phyloP scores from a whole-genome alignment of 1,284 basidiomycete genomes.

The Amylostereum areolatum region DNA sequence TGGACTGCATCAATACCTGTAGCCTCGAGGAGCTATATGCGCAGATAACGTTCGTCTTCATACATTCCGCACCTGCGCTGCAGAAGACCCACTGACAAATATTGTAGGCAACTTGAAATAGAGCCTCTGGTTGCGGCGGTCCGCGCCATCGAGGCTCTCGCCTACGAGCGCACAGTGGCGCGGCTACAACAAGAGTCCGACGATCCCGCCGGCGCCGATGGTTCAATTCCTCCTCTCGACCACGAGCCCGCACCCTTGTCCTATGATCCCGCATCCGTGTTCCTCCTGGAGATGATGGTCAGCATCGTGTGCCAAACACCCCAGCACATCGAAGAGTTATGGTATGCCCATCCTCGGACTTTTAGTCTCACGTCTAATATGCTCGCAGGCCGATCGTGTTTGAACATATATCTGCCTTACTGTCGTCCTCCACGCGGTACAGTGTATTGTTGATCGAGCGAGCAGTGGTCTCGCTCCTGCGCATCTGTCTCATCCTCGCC shows the following conservation, averaged over 20 bases:
- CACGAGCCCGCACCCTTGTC: constrained; percentile 44
- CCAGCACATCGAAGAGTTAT: constrained; percentile 79
- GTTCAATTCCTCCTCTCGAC: constrained; percentile 28
- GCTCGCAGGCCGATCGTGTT: constrained; percentile 79
- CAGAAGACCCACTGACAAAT: constrained; percentile 11
- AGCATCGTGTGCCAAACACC: constrained; percentile 77
- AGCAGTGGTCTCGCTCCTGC: constrained; percentile 87
- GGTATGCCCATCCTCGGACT: constrained; percentile 41
- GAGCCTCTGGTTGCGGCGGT: constrained; percentile 81
- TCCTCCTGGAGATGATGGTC: constrained; percentile 91
- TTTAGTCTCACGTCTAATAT: constrained; percentile 1
- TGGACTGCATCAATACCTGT: constrained; percentile 94
- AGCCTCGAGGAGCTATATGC: constrained; percentile 91
- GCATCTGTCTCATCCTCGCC: constrained; percentile 75
- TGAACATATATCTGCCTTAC: constrained; percentile 81
- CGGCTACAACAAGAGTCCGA: constrained; percentile 64
- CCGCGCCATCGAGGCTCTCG: constrained; percentile 83
- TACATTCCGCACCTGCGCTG: not conserved
- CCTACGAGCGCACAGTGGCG: constrained; percentile 80
- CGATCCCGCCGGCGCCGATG: constrained; percentile 33
- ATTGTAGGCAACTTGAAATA: constrained; percentile 61
- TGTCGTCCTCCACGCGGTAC: constrained; percentile 76
- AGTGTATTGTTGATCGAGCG: constrained; percentile 91
- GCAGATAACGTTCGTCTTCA: constrained; percentile 69
- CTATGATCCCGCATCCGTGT: constrained; percentile 93